Conservation (phyloP, 495 filamentous ascomycete genomes). For the Friedmanniomyces endolithicus region DNA sequence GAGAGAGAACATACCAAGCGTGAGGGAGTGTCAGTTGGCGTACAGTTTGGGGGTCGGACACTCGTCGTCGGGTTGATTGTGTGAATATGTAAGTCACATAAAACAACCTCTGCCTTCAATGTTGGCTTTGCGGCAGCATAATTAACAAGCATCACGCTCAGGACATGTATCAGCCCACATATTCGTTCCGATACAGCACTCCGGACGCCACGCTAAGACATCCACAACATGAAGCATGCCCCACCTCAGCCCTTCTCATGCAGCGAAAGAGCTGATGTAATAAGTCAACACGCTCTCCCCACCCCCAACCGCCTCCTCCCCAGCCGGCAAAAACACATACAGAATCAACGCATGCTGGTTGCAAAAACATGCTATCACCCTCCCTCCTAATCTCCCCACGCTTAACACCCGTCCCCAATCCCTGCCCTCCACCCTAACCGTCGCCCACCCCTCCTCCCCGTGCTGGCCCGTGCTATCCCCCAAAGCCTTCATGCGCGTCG, state of each 20-base stretch:
- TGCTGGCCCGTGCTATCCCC: constrained; percentile 34
- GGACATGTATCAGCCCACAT: background rate
- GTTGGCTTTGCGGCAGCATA: background rate
- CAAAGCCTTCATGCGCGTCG: constrained; percentile 49
- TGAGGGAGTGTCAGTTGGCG: too few relatives aligned
- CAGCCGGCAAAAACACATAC: constrained; percentile 58
- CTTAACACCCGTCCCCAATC: constrained; percentile 86
- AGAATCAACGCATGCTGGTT: constrained; percentile 76
- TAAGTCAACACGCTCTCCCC: constrained; percentile 32
- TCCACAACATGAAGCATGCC: background rate
- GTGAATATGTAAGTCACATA: background rate
- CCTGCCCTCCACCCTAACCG: constrained; percentile 75
- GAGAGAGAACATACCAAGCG: too few relatives aligned
- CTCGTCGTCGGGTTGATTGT: background rate
- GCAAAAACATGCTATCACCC: constrained; percentile 80
- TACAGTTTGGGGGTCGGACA: too few relatives aligned
- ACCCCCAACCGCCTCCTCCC: constrained; percentile 23
- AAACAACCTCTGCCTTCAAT: background rate
- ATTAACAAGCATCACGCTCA: background rate
- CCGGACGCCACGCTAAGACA: background rate
- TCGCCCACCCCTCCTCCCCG: constrained; percentile 62
- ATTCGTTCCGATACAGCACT: background rate
- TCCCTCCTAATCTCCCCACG: constrained; percentile 74
- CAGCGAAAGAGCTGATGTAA: constrained; percentile 30
- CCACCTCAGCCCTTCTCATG: background rate